Evolutionary conservation across 345 rosid genomes (phyloP), one percentile per base, ranked within the genome.

Genomic region (Sisymbrium irio): DNA sequence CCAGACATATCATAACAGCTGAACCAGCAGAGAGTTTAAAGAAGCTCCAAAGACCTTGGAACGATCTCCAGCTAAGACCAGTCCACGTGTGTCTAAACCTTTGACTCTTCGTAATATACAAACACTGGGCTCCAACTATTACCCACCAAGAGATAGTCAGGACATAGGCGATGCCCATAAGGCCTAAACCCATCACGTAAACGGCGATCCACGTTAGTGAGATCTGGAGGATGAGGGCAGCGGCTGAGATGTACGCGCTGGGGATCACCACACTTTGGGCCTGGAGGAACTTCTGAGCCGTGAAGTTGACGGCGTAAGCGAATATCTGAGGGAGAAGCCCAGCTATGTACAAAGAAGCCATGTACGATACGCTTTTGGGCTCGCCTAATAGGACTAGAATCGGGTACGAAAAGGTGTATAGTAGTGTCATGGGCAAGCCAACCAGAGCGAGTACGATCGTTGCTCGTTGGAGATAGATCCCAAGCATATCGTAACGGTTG

Each of bases 111-210:
- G 84, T 25, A 3, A 92, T 84, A 41, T 87, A 92, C 12, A 68
- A 62, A 13, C 77, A 71, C 41, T 92, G 96, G 0, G 89, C 90
- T 51, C 17, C 78, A n/a, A 90, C 88, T 0, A 92, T 84, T 2
- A 90, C 58, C 91, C 93, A 92, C 98, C 98, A 92, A 0, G 95
- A 88, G 45, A 92, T 58, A 69, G 96, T 92, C 17, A 92, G 69
- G 20, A 80, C 91, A 63, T 85, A 65, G 2, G 93, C 83, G 0
- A 87, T 86, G 0, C 98, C 98, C 4, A 90, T 33, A 49, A 89
- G 66, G 0, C 90, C 90, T 39, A 72, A 2, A 0, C 73, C 85
- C 13, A 85, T 37, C 44, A 72, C 25, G 65, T 77, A 79, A 37
- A 84, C 81, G 2, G 78, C 81, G 12, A 82, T 20, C 92, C 90